These are phyloP conservation scores for Aaosphaeria arxii DNA, from an alignment of 2,329 filamentous ascomycete species.

Conservation along the genomic window DNA sequence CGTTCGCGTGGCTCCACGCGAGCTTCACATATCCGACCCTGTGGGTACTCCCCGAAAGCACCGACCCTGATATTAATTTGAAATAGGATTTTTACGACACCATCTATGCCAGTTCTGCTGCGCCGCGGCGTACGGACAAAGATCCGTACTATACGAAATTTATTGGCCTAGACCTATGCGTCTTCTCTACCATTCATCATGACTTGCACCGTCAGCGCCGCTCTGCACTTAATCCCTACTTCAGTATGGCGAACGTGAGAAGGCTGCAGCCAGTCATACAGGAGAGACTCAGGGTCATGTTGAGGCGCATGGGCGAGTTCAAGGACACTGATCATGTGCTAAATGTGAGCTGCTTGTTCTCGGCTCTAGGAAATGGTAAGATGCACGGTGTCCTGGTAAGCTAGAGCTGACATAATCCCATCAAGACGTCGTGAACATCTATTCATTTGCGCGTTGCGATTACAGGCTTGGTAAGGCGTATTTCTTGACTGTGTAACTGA, in stretches of 20 bases:
- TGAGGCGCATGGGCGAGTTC: not conserved
- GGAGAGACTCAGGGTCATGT: not conserved
- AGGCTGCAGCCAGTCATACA: conserved; percentile 12
- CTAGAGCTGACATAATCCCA: not conserved
- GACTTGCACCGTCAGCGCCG: conserved; percentile 17
- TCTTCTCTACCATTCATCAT: conserved; percentile 11
- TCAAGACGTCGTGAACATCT: not conserved
- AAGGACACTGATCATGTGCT: not conserved
- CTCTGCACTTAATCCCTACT: conserved; percentile 16
- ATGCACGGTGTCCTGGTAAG: not conserved
- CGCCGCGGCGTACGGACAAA: not conserved
- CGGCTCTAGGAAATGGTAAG: conserved; percentile 1
- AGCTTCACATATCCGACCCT: conserved; percentile 10
- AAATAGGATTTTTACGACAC: not conserved
- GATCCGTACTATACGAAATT: not conserved
- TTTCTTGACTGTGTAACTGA: not conserved
- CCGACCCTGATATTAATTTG: not conserved
- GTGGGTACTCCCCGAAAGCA: not conserved
- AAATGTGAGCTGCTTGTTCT: not conserved
- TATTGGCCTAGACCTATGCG: not conserved
- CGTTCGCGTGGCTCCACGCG: conserved; percentile 9
- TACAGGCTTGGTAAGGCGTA: not conserved
- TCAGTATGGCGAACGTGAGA: conserved; percentile 10
- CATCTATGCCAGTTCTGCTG: not conserved
- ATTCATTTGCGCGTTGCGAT: not conserved